phyloP scores from a whole-genome alignment of 768 basidiomycete species.

The Chlorophyllum brunneum region DNA sequence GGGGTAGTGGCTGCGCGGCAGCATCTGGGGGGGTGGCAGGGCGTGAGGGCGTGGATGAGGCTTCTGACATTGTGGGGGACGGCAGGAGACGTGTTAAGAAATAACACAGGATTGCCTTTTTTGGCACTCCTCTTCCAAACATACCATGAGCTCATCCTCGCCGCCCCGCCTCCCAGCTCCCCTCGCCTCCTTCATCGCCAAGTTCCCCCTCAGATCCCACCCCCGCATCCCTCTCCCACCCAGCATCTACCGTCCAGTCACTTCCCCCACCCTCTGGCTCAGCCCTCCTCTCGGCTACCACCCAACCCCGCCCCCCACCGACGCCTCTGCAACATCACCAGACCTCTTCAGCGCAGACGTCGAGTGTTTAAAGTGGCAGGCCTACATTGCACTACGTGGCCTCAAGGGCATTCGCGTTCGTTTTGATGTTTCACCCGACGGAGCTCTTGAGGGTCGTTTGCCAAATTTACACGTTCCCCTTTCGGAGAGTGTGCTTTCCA shows the following conservation, averaged over 20 bases:
- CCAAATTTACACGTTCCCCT: slow-evolving; percentile 66
- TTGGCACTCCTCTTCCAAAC: background rate
- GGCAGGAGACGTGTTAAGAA: slow-evolving; percentile 2
- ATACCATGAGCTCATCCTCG: background rate
- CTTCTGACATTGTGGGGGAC: slow-evolving; percentile 36
- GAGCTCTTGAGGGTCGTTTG: slow-evolving; percentile 62
- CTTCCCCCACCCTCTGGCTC: slow-evolving; percentile 61
- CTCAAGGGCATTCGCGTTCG: slow-evolving; percentile 49
- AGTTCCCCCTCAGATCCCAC: slow-evolving; percentile 57
- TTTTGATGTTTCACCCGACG: slow-evolving; percentile 67
- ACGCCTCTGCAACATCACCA: slow-evolving; percentile 11
- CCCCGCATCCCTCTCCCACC: slow-evolving; percentile 32
- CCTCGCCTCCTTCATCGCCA: slow-evolving; percentile 48
- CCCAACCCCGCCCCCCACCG: background rate
- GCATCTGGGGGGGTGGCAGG: slow-evolving; percentile 51
- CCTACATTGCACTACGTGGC: slow-evolving; percentile 70
- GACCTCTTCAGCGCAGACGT: slow-evolving; percentile 68
- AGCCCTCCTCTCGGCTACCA: slow-evolving; percentile 37
- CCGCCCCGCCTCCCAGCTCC: slow-evolving; percentile 16
- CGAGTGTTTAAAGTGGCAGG: slow-evolving; percentile 90
- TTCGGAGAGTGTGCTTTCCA: slow-evolving; percentile 17
- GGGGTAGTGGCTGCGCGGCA: slow-evolving; percentile 28
- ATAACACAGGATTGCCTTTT: background rate
- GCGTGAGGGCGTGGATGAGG: slow-evolving; percentile 52
- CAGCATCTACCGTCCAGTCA: slow-evolving; percentile 20